Conservation (phyloP, 2,329 filamentous ascomycete species). For the Aspergillus pseudotamarii region DNA sequence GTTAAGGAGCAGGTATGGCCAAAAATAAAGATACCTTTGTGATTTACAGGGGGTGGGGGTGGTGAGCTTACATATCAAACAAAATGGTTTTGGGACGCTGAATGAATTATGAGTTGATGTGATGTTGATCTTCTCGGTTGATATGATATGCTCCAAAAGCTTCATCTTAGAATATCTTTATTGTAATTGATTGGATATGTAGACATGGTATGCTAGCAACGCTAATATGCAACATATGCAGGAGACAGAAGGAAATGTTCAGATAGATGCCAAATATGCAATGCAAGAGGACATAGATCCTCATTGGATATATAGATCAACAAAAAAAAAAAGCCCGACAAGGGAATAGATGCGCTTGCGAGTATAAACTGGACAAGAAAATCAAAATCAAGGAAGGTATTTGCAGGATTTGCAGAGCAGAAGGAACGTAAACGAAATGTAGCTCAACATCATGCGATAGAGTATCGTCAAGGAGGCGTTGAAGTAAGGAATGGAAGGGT, state of each 20-base stretch:
- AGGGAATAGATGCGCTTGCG: background rate
- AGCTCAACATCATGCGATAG: background rate
- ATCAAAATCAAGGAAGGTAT: background rate
- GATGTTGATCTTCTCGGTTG: background rate
- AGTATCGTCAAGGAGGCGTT: background rate
- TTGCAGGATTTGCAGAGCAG: background rate
- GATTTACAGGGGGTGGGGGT: background rate
- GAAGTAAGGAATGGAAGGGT: background rate
- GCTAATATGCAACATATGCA: conserved; percentile 6
- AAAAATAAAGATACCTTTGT: background rate
- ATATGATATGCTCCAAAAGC: background rate
- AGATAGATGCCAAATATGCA: background rate
- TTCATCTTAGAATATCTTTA: background rate
- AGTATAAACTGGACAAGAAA: background rate
- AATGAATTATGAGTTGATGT: background rate
- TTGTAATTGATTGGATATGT: background rate
- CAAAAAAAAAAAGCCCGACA: background rate
- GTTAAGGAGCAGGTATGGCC: background rate
- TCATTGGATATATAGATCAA: background rate
- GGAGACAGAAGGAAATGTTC: background rate
- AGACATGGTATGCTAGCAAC: conserved; percentile 1
- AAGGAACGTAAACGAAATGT: background rate
- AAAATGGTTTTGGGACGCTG: background rate
- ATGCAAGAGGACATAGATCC: background rate
- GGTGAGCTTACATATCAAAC: background rate